A percentile compares a stretch with the other conserved stretches of the same genome.
Evolutionary conservation across 148 eudicot species (phyloP).

Genomic region (Amaranthus palmeri): DNA sequence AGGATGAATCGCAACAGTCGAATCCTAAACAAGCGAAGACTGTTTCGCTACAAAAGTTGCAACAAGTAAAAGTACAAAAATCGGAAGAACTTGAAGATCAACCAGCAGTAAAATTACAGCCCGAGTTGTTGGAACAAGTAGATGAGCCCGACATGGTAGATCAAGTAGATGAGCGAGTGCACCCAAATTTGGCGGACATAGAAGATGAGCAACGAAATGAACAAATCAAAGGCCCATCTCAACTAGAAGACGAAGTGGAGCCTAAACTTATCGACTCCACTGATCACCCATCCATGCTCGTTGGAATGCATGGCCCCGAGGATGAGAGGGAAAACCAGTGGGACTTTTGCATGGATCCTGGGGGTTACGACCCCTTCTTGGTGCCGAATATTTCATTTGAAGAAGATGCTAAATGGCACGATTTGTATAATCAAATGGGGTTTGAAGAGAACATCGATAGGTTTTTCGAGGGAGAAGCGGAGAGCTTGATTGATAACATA

Average conservation of each 20-base stretch:
- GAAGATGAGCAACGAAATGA: slow-evolving; percentile 13
- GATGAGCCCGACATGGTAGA: slow-evolving; percentile 9
- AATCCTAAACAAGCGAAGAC: slow-evolving; percentile 14
- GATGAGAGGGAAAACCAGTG: slow-evolving; percentile 58
- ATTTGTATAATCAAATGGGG: slow-evolving; percentile 43
- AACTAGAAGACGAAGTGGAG: slow-evolving; percentile 26
- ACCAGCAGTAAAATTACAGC: slow-evolving; percentile 5
- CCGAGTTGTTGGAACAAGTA: neutral
- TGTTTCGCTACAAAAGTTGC: slow-evolving; percentile 1
- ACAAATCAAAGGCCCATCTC: slow-evolving; percentile 18
- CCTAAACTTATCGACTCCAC: slow-evolving; percentile 22
- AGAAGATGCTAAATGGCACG: slow-evolving; percentile 36
- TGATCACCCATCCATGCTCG: slow-evolving; percentile 26
- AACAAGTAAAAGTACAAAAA: neutral
- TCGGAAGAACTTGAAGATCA: slow-evolving; percentile 23
- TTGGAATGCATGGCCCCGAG: slow-evolving; percentile 23
- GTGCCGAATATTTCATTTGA: slow-evolving; percentile 49
- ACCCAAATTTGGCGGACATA: slow-evolving; percentile 17
- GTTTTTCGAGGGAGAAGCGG: slow-evolving; percentile 49
- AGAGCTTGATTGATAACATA: slow-evolving; percentile 6
- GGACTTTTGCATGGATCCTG: slow-evolving; percentile 56
- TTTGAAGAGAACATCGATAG: slow-evolving; percentile 61
- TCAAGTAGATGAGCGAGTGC: slow-evolving; percentile 22
- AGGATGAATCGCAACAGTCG: slow-evolving; percentile 12
- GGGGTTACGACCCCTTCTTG: slow-evolving; percentile 34